These are phyloP conservation scores for Coemansia sp. DNA, from an alignment of 192 early-diverging fungal species.

Conservation along the genomic window DNA sequence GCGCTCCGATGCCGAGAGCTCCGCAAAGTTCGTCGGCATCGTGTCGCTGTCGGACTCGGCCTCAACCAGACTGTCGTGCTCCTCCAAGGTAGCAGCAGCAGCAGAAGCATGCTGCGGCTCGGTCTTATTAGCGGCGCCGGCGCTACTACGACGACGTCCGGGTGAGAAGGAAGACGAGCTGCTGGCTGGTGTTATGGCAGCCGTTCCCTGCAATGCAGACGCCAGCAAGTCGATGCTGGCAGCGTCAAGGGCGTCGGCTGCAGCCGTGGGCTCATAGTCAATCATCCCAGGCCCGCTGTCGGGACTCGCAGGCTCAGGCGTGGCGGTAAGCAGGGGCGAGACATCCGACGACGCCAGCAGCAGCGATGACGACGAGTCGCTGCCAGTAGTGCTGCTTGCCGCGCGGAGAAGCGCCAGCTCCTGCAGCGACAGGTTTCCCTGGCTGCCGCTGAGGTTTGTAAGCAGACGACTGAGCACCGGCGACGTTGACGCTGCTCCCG, in stretches of 20 bases:
- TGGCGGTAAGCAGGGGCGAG: constrained; percentile 10
- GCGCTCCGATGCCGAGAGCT: constrained; percentile 46
- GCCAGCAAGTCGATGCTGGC: constrained; percentile 43
- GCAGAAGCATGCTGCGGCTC: background rate
- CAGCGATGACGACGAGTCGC: background rate
- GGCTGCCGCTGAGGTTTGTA: constrained; percentile 27
- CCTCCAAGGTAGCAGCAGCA: constrained; percentile 1
- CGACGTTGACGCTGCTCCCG: constrained; percentile 7
- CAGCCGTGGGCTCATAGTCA: constrained; percentile 10
- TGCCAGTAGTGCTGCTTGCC: background rate
- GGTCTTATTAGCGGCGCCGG: background rate
- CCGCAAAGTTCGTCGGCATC: constrained; percentile 14
- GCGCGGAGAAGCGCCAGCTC: constrained; percentile 42
- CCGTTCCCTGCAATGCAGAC: constrained; percentile 38
- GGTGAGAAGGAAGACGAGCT: background rate
- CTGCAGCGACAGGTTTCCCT: constrained; percentile 43
- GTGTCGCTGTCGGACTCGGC: constrained; percentile 24
- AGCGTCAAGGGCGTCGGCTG: constrained; percentile 19
- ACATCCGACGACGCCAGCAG: background rate
- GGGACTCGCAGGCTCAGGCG: constrained; percentile 36
- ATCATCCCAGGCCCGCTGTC: constrained; percentile 3
- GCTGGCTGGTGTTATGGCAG: constrained; percentile 19
- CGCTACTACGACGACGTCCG: background rate
- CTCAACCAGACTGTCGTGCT: constrained; percentile 7
- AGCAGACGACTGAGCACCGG: constrained; percentile 30